phyloP scores from a whole-genome alignment of 345 rosid species.

The Salix viminalis region DNA sequence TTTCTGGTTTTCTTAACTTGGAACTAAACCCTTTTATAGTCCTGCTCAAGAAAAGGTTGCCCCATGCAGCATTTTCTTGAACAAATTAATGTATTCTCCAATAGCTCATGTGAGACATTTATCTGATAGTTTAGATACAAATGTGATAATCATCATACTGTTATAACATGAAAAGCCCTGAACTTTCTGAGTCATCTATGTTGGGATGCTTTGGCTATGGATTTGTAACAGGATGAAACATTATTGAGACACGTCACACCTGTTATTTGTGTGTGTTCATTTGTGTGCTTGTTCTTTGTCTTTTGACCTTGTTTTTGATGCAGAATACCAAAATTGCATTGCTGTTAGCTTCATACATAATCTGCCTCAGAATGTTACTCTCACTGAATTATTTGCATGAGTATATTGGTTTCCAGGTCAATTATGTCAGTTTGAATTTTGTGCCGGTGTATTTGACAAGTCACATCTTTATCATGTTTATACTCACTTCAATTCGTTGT shows the following conservation, averaged over 20 bases:
- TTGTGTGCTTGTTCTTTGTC: neutral
- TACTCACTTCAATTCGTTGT: conserved; percentile 7
- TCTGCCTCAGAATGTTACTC: neutral
- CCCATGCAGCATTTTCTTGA: neutral
- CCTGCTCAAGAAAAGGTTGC: neutral
- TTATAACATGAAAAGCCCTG: neutral
- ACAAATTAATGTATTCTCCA: neutral
- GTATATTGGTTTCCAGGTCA: neutral
- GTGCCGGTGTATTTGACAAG: neutral
- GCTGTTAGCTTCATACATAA: neutral
- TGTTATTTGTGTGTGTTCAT: neutral
- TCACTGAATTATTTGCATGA: too few species aligned
- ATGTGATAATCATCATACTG: too few species aligned
- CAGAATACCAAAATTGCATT: neutral
- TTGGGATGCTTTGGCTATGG: neutral
- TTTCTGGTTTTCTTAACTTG: neutral
- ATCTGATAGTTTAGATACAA: neutral
- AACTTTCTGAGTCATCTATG: neutral
- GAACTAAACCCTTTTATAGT: neutral
- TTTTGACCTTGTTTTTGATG: neutral
- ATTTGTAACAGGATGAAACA: too few species aligned
- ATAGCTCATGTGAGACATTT: neutral
- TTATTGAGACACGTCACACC: neutral
- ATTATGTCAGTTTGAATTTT: neutral
- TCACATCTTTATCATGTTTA: neutral